Evolutionary conservation across 2,329 filamentous ascomycete species (phyloP).

Genomic region (Ascochyta viciae-villosae): DNA sequence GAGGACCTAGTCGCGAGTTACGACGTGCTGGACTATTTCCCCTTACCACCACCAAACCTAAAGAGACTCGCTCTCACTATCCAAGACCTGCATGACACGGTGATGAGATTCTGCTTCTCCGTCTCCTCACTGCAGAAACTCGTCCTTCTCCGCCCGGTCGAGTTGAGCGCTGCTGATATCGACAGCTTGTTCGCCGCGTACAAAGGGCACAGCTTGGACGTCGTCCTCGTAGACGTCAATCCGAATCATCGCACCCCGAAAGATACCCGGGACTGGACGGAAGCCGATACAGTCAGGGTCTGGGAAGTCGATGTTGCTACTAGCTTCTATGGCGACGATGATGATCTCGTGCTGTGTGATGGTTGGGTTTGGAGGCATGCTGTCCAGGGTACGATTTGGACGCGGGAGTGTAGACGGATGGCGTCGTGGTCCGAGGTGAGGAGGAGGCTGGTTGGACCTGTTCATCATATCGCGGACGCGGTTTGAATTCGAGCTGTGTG

Average conservation of each 20-base stretch:
- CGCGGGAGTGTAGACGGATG: slow-evolving; percentile 32
- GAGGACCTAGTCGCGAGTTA: slow-evolving; percentile 38
- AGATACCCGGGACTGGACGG: slow-evolving; percentile 28
- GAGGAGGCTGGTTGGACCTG: slow-evolving; percentile 17
- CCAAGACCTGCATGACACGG: slow-evolving; percentile 17
- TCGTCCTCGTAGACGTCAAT: slow-evolving; percentile 37
- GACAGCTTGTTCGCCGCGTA: slow-evolving; percentile 27
- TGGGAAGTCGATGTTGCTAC: slow-evolving; percentile 41
- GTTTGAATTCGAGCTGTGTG: background rate
- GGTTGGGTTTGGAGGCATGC: slow-evolving; percentile 36
- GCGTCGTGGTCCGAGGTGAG: slow-evolving; percentile 27
- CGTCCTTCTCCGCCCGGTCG: slow-evolving; percentile 23
- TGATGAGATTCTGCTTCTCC: slow-evolving; percentile 29
- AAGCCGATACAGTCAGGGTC: slow-evolving; percentile 29
- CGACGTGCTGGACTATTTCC: slow-evolving; percentile 33
- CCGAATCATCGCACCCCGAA: slow-evolving; percentile 32
- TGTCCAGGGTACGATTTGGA: slow-evolving; percentile 31
- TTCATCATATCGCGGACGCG: slow-evolving; percentile 12
- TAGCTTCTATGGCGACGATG: slow-evolving; percentile 40
- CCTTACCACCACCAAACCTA: slow-evolving; percentile 31
- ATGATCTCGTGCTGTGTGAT: slow-evolving; percentile 32
- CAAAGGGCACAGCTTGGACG: slow-evolving; percentile 28
- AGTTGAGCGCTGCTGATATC: slow-evolving; percentile 25
- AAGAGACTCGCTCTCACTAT: slow-evolving; percentile 36
- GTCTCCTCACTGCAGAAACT: slow-evolving; percentile 27